phyloP scores from a whole-genome alignment of 208 protist genomes.

The Crithidia bombi region DNA sequence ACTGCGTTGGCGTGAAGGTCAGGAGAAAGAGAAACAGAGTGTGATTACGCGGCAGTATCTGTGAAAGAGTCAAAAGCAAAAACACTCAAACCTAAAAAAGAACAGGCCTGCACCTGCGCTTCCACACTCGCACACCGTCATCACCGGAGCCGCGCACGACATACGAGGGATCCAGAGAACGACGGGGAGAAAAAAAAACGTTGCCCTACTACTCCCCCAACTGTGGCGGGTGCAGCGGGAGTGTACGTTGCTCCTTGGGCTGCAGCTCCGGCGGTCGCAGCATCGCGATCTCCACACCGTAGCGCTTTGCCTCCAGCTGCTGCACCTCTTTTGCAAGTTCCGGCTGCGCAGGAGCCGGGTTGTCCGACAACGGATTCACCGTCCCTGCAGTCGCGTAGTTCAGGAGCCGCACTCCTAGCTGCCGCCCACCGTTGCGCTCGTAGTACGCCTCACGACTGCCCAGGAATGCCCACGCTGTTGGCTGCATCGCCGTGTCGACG shows the following conservation, averaged over 20 bases:
- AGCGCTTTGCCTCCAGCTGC: conserved; percentile 53
- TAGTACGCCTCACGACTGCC: conserved; percentile 85
- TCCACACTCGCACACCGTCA: neutral
- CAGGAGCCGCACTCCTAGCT: conserved; percentile 64
- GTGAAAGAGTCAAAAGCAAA: neutral
- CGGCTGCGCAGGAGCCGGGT: conserved; percentile 55
- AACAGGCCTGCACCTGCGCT: too few relatives aligned
- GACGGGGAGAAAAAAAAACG: too few relatives aligned
- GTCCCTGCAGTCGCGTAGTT: conserved; percentile 57
- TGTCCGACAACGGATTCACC: conserved; percentile 63
- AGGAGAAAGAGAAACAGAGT: neutral
- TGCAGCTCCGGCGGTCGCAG: conserved; percentile 50
- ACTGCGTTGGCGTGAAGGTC: too few relatives aligned
- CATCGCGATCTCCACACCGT: conserved; percentile 74
- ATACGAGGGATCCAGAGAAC: too few relatives aligned
- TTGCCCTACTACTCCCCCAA: too few relatives aligned
- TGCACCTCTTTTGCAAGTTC: conserved; percentile 64
- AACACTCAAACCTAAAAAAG: neutral
- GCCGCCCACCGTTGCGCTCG: conserved; percentile 61
- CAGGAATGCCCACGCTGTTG: conserved; percentile 83
- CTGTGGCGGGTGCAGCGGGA: neutral
- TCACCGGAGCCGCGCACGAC: neutral
- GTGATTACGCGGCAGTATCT: neutral
- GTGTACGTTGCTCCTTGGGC: neutral
- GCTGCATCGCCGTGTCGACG: conserved; percentile 83